Conservation (phyloP, 2,329 filamentous ascomycete species). For the Colletotrichum sp. region DNA sequence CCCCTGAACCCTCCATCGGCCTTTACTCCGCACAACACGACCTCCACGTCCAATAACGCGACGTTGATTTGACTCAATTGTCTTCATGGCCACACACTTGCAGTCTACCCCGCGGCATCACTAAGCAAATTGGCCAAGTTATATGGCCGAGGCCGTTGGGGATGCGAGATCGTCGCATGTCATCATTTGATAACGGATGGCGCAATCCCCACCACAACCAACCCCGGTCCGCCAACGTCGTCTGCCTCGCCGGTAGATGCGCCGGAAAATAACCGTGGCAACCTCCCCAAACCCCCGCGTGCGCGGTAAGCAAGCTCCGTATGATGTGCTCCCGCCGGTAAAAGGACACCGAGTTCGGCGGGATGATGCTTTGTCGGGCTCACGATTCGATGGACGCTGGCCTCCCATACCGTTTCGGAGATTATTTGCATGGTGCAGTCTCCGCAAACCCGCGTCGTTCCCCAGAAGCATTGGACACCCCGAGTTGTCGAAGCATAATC, state of each 20-base stretch:
- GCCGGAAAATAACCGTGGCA: background rate
- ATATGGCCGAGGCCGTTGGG: conserved; percentile 1
- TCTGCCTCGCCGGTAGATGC: background rate
- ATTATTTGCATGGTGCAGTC: background rate
- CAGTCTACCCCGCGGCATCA: conserved; percentile 7
- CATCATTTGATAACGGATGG: conserved; percentile 23
- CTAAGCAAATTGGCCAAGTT: background rate
- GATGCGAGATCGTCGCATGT: conserved; percentile 8
- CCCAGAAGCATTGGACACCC: background rate
- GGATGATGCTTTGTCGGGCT: background rate
- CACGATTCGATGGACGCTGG: background rate
- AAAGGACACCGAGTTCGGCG: background rate
- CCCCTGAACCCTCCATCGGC: background rate
- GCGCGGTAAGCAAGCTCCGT: background rate
- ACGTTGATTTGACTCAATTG: background rate
- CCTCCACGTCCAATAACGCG: background rate
- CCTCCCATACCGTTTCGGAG: background rate
- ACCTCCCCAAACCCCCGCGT: background rate
- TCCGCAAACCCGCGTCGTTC: conserved; percentile 1
- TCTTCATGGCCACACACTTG: background rate
- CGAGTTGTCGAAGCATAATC: background rate
- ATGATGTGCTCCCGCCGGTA: background rate
- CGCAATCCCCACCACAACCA: conserved; percentile 15
- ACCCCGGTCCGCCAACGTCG: background rate
- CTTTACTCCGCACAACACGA: conserved; percentile 1